Percentiles rank a stretch among this genome's conserved stretches.
Evolutionary conservation across 768 basidiomycete species (phyloP).

Genomic region (Lactifluus subvellereus): DNA sequence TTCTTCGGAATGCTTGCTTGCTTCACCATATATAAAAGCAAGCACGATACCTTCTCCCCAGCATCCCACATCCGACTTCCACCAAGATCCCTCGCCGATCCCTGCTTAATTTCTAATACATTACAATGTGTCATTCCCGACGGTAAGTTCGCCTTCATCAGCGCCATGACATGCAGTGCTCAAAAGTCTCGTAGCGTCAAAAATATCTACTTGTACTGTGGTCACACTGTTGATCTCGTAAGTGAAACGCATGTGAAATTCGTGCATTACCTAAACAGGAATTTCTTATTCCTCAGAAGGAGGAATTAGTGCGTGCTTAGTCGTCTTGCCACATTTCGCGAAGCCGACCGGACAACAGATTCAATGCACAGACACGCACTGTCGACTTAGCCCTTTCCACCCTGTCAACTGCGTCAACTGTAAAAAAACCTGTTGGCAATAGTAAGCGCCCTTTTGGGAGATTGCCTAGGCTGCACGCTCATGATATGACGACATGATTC

Average conservation of each 20-base stretch:
- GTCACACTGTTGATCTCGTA: slow-evolving; percentile 19
- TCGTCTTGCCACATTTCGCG: background rate
- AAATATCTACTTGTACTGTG: slow-evolving; percentile 18
- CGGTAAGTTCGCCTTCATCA: slow-evolving; percentile 6
- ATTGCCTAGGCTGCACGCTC: background rate
- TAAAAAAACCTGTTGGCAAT: slow-evolving; percentile 23
- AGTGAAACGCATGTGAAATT: slow-evolving; percentile 2
- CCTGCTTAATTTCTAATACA: slow-evolving; percentile 2
- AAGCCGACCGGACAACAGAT: slow-evolving; percentile 1
- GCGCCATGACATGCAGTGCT: background rate
- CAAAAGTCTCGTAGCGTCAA: slow-evolving; percentile 6
- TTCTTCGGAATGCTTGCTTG: slow-evolving; percentile 12
- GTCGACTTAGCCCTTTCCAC: slow-evolving; percentile 19
- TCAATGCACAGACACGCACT: slow-evolving; percentile 19
- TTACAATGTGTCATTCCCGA: slow-evolving; percentile 20
- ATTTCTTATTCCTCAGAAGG: slow-evolving; percentile 7
- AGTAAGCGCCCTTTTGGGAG: slow-evolving; percentile 1
- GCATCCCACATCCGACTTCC: slow-evolving; percentile 10
- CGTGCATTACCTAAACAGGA: background rate
- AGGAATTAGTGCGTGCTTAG: slow-evolving; percentile 18
- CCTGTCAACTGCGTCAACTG: slow-evolving; percentile 17
- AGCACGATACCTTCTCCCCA: slow-evolving; percentile 4
- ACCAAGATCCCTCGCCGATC: slow-evolving; percentile 4
- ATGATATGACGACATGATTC: background rate
- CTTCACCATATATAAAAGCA: slow-evolving; percentile 16